These are phyloP conservation scores for Neofusicoccum sp. DNA, from an alignment of 2,329 filamentous ascomycete species.

Conservation along the genomic window DNA sequence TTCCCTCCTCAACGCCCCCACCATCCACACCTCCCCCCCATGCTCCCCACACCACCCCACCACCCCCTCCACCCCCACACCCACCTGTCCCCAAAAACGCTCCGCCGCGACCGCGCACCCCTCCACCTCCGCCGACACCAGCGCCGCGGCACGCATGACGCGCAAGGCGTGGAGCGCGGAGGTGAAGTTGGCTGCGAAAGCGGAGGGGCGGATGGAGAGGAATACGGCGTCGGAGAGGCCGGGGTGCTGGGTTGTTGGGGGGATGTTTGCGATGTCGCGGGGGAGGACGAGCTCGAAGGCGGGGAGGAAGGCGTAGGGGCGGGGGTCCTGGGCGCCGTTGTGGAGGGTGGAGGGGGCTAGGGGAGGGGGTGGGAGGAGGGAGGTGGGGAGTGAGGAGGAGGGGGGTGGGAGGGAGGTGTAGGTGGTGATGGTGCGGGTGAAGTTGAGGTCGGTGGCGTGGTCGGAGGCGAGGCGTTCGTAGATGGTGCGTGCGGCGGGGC, in stretches of 20 bases:
- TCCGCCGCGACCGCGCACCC: not conserved
- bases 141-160: not conserved
- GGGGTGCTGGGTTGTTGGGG: no score
- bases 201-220: not conserved
- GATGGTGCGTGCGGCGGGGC: no score
- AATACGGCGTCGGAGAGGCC: not conserved
- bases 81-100: not conserved
- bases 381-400: no score
- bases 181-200: not conserved
- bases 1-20: not conserved
- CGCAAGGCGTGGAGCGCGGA: not conserved
- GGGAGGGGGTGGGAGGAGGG: not conserved
- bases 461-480: no score
- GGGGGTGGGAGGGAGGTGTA: no score
- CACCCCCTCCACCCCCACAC: no score
- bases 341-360: not conserved
- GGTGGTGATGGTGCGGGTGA: no score
- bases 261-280: not conserved
- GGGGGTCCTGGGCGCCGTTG: not conserved
- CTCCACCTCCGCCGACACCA: not conserved
- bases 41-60: not conserved
- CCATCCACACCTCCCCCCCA: not conserved
- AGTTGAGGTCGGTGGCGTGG: no score
- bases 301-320: not conserved
- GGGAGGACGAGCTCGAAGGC: not conserved